phyloP scores from a whole-genome alignment of 345 rosid species.

The Chamaenerion angustifolium region DNA sequence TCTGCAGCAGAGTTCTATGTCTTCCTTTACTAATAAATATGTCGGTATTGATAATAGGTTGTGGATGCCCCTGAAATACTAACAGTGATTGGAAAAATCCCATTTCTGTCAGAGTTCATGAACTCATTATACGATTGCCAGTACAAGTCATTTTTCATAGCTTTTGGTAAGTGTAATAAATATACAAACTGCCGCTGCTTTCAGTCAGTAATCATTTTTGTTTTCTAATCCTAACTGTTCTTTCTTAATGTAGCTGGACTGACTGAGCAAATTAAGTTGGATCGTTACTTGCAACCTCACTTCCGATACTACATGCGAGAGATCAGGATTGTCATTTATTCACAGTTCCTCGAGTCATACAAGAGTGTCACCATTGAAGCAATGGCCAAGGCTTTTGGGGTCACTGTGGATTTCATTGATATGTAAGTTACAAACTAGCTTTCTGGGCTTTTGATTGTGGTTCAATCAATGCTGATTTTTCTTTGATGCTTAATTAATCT shows the following conservation, averaged over 20 bases:
- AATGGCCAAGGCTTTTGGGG: conserved; percentile 98
- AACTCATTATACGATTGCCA: conserved; percentile 90
- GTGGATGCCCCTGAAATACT: conserved; percentile 99
- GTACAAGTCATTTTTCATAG: conserved; percentile 81
- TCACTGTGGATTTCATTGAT: conserved; percentile 81
- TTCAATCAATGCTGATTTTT: not conserved
- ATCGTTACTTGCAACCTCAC: conserved; percentile 81
- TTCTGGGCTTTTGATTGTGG: not conserved
- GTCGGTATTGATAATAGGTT: conserved; percentile 32
- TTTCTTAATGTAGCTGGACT: conserved; percentile 28
- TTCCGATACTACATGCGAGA: conserved; percentile 98
- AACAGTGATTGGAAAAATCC: conserved; percentile 91
- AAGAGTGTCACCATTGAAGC: conserved; percentile 96
- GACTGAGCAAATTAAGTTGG: conserved; percentile 76
- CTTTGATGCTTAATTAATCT: not conserved
- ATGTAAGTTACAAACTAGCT: conserved; percentile 48
- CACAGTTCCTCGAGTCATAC: conserved; percentile 90
- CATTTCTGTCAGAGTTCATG: conserved; percentile 74
- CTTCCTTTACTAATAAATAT: not conserved
- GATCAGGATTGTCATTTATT: conserved; percentile 83
- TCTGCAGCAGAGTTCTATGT: not conserved
- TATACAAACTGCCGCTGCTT: too few species aligned
- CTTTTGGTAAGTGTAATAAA: conserved; percentile 69
- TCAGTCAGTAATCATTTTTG: not conserved
- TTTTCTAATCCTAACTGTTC: not conserved